Conservation (phyloP, 768 basidiomycete genomes). For the Tulasnella sp. region DNA sequence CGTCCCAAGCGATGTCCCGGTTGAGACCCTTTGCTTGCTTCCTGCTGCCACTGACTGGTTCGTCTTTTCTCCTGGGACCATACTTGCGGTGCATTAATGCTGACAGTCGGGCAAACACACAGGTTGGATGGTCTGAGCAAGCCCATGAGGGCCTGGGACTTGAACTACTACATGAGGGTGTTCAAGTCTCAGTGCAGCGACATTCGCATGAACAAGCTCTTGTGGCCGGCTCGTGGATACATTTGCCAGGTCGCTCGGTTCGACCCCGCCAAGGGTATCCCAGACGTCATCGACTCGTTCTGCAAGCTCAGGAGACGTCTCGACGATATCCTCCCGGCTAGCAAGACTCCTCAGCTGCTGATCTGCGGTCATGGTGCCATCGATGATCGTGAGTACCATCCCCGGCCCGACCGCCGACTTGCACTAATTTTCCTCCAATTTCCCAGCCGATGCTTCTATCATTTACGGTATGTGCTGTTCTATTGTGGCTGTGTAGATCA, state of each 20-base stretch:
- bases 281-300: slow-evolving; percentile 58
- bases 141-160: slow-evolving; percentile 34
- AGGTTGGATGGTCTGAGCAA: slow-evolving; percentile 93
- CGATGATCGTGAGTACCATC: slow-evolving; percentile 56
- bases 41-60: slow-evolving; percentile 84
- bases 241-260: slow-evolving; percentile 90
- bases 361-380: slow-evolving; percentile 88
- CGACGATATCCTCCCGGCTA: slow-evolving; percentile 37
- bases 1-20: slow-evolving; percentile 76
- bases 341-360: slow-evolving; percentile 63
- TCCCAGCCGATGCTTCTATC: slow-evolving; percentile 43
- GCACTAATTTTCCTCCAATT: neutral
- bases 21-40: slow-evolving; percentile 59
- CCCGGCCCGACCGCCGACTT: slow-evolving; percentile 29
- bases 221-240: slow-evolving; percentile 78
- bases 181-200: slow-evolving; percentile 68
- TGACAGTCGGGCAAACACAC: neutral
- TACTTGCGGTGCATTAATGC: slow-evolving; percentile 26
- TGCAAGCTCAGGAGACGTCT: slow-evolving; percentile 69
- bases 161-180: slow-evolving; percentile 84
- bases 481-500: neutral
- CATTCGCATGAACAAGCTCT: slow-evolving; percentile 72
- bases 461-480: slow-evolving; percentile 59
- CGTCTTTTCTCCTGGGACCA: slow-evolving; percentile 34
- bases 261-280: slow-evolving; percentile 80